Percentiles rank a stretch among this genome's conserved stretches.
Conservation (phyloP, 768 basidiomycete genomes). For the Leccinum rimulosum region DNA sequence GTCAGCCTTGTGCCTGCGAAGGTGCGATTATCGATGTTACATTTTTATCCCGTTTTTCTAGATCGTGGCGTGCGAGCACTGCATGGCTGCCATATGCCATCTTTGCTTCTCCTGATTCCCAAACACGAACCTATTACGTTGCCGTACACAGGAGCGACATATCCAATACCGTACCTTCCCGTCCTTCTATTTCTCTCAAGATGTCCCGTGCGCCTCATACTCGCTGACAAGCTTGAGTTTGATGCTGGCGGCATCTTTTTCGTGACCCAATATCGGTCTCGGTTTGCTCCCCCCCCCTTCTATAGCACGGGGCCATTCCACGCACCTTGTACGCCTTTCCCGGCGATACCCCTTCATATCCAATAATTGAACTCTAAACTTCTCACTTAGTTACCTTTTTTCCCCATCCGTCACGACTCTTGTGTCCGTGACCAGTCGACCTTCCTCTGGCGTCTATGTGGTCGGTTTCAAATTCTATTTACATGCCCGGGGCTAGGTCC, state of each 20-base stretch:
- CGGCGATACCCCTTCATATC: conserved; percentile 22
- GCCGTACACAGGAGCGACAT: conserved; percentile 14
- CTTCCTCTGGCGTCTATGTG: conserved; percentile 1
- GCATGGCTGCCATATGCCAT: conserved; percentile 20
- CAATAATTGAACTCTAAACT: conserved; percentile 27
- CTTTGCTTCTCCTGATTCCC: conserved; percentile 22
- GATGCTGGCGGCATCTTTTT: conserved; percentile 3
- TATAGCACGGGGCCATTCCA: conserved; percentile 6
- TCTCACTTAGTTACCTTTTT: not conserved
- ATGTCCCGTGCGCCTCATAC: not conserved
- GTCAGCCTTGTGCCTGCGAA: conserved; percentile 18
- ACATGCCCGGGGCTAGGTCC: not conserved
- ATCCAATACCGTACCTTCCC: not conserved
- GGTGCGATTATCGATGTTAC: conserved; percentile 13
- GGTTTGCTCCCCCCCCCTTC: not conserved
- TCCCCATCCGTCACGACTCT: conserved; percentile 9
- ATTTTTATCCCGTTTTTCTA: conserved; percentile 13
- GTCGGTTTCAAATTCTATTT: conserved; percentile 10
- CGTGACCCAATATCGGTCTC: conserved; percentile 1
- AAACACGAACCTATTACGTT: conserved; percentile 25
- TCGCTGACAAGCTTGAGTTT: conserved; percentile 21
- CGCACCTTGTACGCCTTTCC: conserved; percentile 9
- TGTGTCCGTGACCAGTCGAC: not conserved
- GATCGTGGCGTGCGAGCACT: conserved; percentile 15
- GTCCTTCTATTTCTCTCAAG: conserved; percentile 11